Base-by-base conservation (phyloP, 2,329 filamentous ascomycete species). In the Xenoacremonium recifei region DNA sequence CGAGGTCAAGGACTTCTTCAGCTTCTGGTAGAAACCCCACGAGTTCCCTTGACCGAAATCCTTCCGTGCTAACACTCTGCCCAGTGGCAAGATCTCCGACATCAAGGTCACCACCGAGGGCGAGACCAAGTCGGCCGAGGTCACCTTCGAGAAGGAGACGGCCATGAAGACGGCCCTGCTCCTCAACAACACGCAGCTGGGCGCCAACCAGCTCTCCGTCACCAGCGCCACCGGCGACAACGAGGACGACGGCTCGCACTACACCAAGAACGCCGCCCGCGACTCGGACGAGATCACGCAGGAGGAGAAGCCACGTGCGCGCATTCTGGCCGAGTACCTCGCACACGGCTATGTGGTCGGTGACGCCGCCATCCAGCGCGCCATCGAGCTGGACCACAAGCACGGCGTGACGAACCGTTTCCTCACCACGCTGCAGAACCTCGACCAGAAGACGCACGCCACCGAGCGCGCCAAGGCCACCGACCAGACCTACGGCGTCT, bases 141-240 rank as follows among this genome's bases (percentile, higher is more conserved):
- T 99, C 50, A 91, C 84, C 39, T 99, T 99, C 62, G 93, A 97
- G 71, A 96, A 96, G 75, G 84, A 92, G 66, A 95, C 92, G 12
- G 93, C 93, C 37, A 91, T 92, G 46, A 96, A 96, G 77, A 99
- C 93, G 17, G 93, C 93, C 19, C 87, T 96, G 30, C 87, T 99
- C 45, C 84, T 99, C 51, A 92, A 97, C 73, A 95, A 96, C 76
- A 99, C 93, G 39, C 87, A 95, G 70, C 86, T 99, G 37, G 91
- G 91, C 50, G 72, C 85, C 45, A 89, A 91, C 54, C 83, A 93
- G 61, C 95, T 99, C 63, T 76, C 81, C 43, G 80, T 90, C 36
- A 79, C 84, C 32, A 79, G 82, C 51, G 79, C 79, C 37, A 75
- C 85, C 50, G 84, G 83, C 51, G 76, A 87, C 43, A 70, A 80